These are phyloP conservation scores for Edaphochlamys debaryana DNA, from an alignment of 139 green algal genomes.

Conservation along the genomic window DNA sequence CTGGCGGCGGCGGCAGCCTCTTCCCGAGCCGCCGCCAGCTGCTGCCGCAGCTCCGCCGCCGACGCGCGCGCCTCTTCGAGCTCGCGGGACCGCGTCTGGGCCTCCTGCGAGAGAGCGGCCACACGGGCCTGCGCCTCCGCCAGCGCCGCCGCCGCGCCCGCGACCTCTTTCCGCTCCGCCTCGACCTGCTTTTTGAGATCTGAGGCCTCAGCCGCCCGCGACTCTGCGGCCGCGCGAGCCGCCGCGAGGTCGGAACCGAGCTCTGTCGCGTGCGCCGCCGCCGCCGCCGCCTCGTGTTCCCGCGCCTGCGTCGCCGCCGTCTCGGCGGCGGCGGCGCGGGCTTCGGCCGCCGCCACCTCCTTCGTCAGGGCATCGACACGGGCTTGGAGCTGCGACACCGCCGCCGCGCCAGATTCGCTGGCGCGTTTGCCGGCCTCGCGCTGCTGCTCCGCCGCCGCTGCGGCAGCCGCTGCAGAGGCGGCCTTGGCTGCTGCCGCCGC, in stretches of 20 bases:
- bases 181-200: conserved; percentile 31
- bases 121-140: conserved; percentile 13
- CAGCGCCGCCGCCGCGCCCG: neutral
- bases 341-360: neutral
- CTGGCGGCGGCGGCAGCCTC: conserved; percentile 1
- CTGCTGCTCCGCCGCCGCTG: neutral
- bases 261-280: conserved; percentile 1
- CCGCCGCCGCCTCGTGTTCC: no score
- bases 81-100: neutral
- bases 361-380: neutral
- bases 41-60: neutral
- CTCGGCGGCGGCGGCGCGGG: neutral
- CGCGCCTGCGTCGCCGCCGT: neutral
- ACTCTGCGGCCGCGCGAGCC: conserved; percentile 2
- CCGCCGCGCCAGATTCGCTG: neutral
- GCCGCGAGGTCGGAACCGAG: conserved; percentile 21
- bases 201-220: conserved; percentile 15
- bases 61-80: conserved; percentile 13
- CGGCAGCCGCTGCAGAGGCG: neutral
- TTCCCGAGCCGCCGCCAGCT: conserved; percentile 9
- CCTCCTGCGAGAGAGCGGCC: neutral
- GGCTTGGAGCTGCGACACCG: neutral
- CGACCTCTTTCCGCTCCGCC: neutral
- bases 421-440: neutral
- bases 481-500: neutral